Evolutionary conservation across 164 flowering plant genomes (phyloP).

Genomic region (Magnolia officinalis): DNA sequence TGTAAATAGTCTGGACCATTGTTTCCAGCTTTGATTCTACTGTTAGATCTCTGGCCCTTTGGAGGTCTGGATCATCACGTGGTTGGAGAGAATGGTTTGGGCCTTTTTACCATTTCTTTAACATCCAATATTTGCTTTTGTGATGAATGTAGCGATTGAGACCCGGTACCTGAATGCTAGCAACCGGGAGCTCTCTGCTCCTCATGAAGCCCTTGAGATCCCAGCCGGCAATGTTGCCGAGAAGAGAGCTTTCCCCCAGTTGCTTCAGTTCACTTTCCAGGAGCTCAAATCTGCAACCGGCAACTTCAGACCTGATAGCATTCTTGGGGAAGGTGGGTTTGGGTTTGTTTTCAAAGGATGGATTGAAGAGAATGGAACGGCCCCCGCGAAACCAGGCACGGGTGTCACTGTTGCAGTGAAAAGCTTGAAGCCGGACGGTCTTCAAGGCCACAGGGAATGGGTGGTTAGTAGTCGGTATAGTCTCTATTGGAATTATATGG

Average conservation of each 20-base stretch:
- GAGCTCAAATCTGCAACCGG: constrained; percentile 93
- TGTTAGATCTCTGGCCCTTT: neutral
- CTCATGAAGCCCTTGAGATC: constrained; percentile 53
- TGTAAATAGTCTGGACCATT: neutral
- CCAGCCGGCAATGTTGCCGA: constrained; percentile 30
- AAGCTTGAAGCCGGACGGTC: constrained; percentile 92
- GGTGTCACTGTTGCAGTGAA: constrained; percentile 94
- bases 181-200: constrained; percentile 67
- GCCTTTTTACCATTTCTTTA: neutral
- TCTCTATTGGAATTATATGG: constrained; percentile 18
- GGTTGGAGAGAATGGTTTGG: neutral
- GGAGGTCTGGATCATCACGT: neutral
- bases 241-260: constrained; percentile 35
- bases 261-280: constrained; percentile 70
- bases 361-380: constrained; percentile 94
- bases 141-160: constrained; percentile 66
- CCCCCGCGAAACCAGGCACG: constrained; percentile 89
- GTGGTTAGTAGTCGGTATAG: constrained; percentile 57
- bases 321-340: constrained; percentile 96
- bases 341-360: constrained; percentile 97
- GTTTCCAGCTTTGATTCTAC: neutral
- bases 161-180: constrained; percentile 90
- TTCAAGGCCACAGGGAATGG: constrained; percentile 99
- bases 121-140: neutral
- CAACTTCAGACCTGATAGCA: constrained; percentile 90